These are phyloP conservation scores for Epichloe aotearoae DNA, from an alignment of 2,329 filamentous ascomycete genomes.

Conservation along the genomic window DNA sequence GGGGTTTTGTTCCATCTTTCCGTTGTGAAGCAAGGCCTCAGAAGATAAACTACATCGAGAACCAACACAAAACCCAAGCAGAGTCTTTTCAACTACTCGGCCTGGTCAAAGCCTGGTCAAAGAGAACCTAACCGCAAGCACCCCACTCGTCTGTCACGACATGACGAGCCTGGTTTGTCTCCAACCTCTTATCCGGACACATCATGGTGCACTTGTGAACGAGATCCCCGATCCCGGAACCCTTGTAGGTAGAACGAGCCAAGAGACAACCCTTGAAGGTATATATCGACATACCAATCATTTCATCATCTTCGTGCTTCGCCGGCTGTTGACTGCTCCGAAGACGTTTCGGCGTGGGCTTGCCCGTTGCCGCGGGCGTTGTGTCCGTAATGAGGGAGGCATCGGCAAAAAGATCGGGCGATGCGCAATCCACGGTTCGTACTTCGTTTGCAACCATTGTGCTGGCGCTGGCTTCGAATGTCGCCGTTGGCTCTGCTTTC, in stretches of 20 bases:
- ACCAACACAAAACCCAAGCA: too few species aligned
- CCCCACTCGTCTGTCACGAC: slow-evolving; percentile 3
- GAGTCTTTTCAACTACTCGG: too few species aligned
- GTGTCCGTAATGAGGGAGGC: slow-evolving; percentile 1
- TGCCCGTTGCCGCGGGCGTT: background rate
- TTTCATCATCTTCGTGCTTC: background rate
- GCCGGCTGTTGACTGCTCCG: background rate
- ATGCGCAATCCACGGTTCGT: slow-evolving; percentile 2
- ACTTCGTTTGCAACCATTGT: background rate
- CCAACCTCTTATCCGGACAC: slow-evolving; percentile 2
- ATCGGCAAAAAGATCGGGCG: background rate
- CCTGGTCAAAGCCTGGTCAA: background rate
- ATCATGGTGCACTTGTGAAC: slow-evolving; percentile 3
- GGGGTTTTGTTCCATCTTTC: too few species aligned
- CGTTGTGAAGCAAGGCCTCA: too few species aligned
- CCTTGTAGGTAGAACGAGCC: slow-evolving; percentile 4
- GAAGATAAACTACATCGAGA: too few species aligned
- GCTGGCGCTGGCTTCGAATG: background rate
- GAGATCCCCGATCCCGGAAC: background rate
- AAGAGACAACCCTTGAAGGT: slow-evolving; percentile 7
- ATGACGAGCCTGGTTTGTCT: slow-evolving; percentile 1
- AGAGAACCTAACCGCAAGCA: slow-evolving; percentile 1
- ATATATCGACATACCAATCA: slow-evolving; percentile 6
- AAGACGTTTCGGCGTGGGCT: background rate
- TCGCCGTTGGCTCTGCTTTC: background rate